These are phyloP conservation scores for Chaetomiaceae sp. DNA, from an alignment of 2,329 filamentous ascomycete genomes.

Conservation along the genomic window DNA sequence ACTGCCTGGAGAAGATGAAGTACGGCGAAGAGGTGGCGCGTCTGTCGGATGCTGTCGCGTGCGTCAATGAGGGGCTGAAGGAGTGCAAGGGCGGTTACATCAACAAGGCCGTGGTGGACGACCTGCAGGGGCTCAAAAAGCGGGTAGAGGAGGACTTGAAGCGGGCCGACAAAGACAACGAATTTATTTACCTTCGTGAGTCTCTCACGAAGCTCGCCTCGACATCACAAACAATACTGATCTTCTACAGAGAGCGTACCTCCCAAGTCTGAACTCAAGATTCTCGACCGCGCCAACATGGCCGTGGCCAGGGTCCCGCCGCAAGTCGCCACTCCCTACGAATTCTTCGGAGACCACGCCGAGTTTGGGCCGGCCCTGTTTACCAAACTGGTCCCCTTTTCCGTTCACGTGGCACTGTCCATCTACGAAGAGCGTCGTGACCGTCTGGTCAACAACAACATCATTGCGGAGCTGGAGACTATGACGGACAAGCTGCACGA, in stretches of 20 bases:
- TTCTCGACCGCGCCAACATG: slow-evolving; percentile 85
- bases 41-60: slow-evolving; percentile 73
- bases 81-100: slow-evolving; percentile 70
- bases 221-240: slow-evolving; percentile 24
- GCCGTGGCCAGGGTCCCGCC: slow-evolving; percentile 72
- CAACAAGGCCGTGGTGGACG: slow-evolving; percentile 73
- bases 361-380: slow-evolving; percentile 84
- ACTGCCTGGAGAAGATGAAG: slow-evolving; percentile 86
- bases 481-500: slow-evolving; percentile 78
- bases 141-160: slow-evolving; percentile 84
- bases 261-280: slow-evolving; percentile 79
- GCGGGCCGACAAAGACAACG: slow-evolving; percentile 91
- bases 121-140: slow-evolving; percentile 76
- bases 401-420: slow-evolving; percentile 88
- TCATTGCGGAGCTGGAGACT: slow-evolving; percentile 77
- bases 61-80: slow-evolving; percentile 80
- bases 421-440: slow-evolving; percentile 93
- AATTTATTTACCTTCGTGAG: slow-evolving; percentile 82
- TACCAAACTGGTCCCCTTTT: slow-evolving; percentile 87
- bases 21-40: slow-evolving; percentile 95
- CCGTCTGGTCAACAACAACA: slow-evolving; percentile 80
- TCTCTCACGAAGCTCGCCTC: too few species aligned
- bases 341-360: slow-evolving; percentile 71
- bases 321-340: slow-evolving; percentile 74
- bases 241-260: slow-evolving; percentile 62